These are phyloP conservation scores for Coriolopsis trogii DNA, from an alignment of 1,284 basidiomycete genomes.

Conservation along the genomic window DNA sequence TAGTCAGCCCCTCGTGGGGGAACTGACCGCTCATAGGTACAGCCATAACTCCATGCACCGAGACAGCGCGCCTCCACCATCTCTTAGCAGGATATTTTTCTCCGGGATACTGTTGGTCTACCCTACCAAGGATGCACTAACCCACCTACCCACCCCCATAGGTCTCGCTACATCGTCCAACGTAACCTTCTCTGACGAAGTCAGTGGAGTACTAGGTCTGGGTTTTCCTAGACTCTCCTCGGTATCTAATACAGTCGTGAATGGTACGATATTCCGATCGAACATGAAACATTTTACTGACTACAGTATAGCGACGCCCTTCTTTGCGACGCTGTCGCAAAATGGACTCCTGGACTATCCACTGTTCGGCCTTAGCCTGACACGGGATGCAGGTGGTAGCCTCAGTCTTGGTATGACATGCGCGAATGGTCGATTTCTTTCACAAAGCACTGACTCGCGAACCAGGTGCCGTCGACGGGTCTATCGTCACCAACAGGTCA, in stretches of 20 bases:
- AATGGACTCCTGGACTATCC: constrained; percentile 71
- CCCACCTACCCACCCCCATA: too few species aligned
- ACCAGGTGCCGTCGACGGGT: constrained; percentile 71
- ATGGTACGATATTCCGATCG: constrained; percentile 47
- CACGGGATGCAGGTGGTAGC: constrained; percentile 58
- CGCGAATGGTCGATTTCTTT: neutral
- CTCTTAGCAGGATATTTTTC: too few species aligned
- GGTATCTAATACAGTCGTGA: constrained; percentile 48
- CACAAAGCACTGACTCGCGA: neutral
- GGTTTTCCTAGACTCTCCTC: constrained; percentile 74
- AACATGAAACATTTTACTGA: neutral
- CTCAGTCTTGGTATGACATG: constrained; percentile 58
- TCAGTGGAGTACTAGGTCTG: constrained; percentile 73
- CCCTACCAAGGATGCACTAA: too few species aligned
- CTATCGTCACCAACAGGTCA: constrained; percentile 61
- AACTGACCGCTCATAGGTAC: too few species aligned
- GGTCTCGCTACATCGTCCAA: constrained; percentile 65
- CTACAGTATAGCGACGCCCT: constrained; percentile 57
- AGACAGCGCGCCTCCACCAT: too few species aligned
- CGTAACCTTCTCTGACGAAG: constrained; percentile 59
- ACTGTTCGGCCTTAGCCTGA: constrained; percentile 69
- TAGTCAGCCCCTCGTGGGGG: too few species aligned
- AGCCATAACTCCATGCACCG: too few species aligned
- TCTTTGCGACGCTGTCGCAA: constrained; percentile 62
- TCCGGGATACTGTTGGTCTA: too few species aligned